A percentile compares a stretch with the other conserved stretches of the same genome.
phyloP scores from a whole-genome alignment of 2,329 filamentous ascomycete species.

The Alternaria rosae region DNA sequence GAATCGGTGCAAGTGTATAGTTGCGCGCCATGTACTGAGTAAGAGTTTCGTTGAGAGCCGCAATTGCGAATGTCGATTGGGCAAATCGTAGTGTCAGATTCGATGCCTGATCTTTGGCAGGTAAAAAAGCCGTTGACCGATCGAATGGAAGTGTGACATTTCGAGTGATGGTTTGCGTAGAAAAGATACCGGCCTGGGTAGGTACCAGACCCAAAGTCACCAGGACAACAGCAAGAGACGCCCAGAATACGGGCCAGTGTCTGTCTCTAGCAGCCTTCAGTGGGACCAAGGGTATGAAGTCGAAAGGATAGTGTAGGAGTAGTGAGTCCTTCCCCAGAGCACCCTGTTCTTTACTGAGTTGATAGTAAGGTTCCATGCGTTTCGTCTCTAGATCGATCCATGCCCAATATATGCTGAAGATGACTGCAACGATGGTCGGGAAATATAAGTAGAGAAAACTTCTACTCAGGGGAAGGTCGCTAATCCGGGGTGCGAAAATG shows the following conservation, averaged over 20 bases:
- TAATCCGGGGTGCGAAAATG: conserved; percentile 47
- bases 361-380: conserved; percentile 67
- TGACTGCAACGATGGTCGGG: conserved; percentile 62
- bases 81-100: conserved; percentile 50
- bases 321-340: conserved; percentile 57
- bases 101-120: conserved; percentile 39
- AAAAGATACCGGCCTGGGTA: conserved; percentile 62
- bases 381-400: conserved; percentile 68
- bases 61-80: conserved; percentile 57
- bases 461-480: conserved; percentile 51
- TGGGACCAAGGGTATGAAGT: conserved; percentile 54
- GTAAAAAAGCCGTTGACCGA: conserved; percentile 32
- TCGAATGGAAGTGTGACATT: conserved; percentile 9
- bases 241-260: conserved; percentile 63
- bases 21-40: conserved; percentile 56
- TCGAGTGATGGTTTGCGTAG: conserved; percentile 43
- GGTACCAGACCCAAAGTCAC: conserved; percentile 65
- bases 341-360: conserved; percentile 59
- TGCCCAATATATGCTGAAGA: conserved; percentile 65
- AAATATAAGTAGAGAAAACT: conserved; percentile 58
- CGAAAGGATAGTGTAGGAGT: conserved; percentile 63
- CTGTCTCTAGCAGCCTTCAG: conserved; percentile 32
- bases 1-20: conserved; percentile 56
- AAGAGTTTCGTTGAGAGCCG: conserved; percentile 55
- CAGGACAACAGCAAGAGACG: conserved; percentile 54